A percentile compares a stretch with the other conserved stretches of the same genome.
Conservation (phyloP, 2,329 filamentous ascomycete genomes). For the Cladophialophora exuberans region DNA sequence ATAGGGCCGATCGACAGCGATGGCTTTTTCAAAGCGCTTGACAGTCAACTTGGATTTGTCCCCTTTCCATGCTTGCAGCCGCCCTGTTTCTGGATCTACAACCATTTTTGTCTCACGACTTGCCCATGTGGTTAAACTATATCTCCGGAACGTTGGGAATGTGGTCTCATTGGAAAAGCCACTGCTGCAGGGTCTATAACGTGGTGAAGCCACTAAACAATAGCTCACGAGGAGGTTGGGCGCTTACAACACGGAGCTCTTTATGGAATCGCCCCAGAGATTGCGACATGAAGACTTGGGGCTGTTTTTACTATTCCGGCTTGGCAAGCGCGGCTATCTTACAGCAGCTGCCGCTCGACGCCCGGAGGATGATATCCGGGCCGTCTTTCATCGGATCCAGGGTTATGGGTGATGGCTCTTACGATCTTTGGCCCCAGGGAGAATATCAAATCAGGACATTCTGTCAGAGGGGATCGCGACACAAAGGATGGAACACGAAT, state of each 20-base stretch:
- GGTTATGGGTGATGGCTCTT: too few relatives aligned
- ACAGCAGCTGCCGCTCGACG: background rate
- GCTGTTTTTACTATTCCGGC: background rate
- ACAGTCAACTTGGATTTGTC: slow-evolving; percentile 7
- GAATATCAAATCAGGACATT: too few relatives aligned
- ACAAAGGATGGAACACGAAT: too few relatives aligned
- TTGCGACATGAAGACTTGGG: slow-evolving; percentile 12
- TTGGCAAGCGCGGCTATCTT: slow-evolving; percentile 9
- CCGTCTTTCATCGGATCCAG: too few relatives aligned
- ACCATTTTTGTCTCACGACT: background rate
- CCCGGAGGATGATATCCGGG: too few relatives aligned
- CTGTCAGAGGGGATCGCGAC: too few relatives aligned
- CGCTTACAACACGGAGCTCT: slow-evolving; percentile 1
- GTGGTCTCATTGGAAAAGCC: background rate
- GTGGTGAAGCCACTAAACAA: background rate
- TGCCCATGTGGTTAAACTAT: background rate
- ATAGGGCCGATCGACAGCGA: background rate
- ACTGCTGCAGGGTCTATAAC: background rate
- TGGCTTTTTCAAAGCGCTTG: slow-evolving; percentile 14
- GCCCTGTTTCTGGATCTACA: background rate
- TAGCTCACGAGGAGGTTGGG: background rate
- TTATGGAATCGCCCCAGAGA: background rate
- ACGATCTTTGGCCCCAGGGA: too few relatives aligned
- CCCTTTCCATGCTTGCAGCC: background rate
- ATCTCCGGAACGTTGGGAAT: background rate